Evolutionary conservation across 345 rosid species (phyloP).

Genomic region (Hibiscus trionum): DNA sequence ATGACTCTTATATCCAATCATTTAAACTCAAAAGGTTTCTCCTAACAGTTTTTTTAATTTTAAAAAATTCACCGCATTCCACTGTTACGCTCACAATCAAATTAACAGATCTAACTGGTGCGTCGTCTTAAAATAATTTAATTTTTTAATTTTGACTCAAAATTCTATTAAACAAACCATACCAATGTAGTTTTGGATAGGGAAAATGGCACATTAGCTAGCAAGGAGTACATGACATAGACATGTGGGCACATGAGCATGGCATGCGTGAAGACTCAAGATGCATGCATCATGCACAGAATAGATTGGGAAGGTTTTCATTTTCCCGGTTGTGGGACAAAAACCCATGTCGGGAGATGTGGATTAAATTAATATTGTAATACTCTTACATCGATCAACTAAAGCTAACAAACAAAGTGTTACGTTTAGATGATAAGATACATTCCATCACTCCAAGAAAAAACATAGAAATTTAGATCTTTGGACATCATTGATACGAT

Average conservation of each 20-base stretch:
- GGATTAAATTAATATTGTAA: neutral
- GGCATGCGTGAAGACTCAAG: neutral
- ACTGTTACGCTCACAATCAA: too few species aligned
- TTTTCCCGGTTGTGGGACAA: neutral
- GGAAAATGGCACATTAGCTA: neutral
- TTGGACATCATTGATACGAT: neutral
- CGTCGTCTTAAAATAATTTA: too few species aligned
- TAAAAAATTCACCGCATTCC: too few species aligned
- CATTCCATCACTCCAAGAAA: slow-evolving; percentile 50
- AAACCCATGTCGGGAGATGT: neutral
- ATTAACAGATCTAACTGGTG: too few species aligned
- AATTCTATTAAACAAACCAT: too few species aligned
- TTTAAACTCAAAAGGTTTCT: too few species aligned
- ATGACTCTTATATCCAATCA: too few species aligned
- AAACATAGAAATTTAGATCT: slow-evolving; percentile 37
- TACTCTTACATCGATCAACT: neutral
- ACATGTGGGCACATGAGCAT: neutral
- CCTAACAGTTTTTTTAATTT: too few species aligned
- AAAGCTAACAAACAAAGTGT: slow-evolving; percentile 19
- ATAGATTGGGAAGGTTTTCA: neutral
- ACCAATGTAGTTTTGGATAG: too few species aligned
- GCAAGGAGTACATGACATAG: neutral
- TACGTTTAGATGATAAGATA: slow-evolving; percentile 23
- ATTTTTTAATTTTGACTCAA: too few species aligned
- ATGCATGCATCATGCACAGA: slow-evolving; percentile 9